Percentiles rank a stretch among this genome's conserved stretches.
phyloP scores from a whole-genome alignment of 148 eudicot species.

The Talinum fruticosum region DNA sequence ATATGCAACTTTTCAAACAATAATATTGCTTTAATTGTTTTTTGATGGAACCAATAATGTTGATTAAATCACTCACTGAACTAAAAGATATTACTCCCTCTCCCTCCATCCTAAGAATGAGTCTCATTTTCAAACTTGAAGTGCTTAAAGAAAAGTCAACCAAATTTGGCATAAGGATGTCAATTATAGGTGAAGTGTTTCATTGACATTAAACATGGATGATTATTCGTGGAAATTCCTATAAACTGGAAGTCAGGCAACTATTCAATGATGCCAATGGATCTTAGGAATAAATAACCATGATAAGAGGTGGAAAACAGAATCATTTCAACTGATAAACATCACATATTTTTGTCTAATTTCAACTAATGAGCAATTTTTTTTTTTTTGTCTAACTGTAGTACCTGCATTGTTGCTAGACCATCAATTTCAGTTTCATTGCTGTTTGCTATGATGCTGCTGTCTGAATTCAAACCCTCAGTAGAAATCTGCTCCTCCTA shows the following conservation, averaged over 20 bases:
- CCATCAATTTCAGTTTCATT: slow-evolving; percentile 32
- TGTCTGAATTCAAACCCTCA: slow-evolving; percentile 35
- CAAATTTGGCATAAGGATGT: not conserved
- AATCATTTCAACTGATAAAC: not conserved
- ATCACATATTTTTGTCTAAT: no score
- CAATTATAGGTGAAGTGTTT: not conserved
- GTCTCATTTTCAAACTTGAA: not conserved
- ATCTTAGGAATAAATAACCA: no score
- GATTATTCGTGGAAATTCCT: not conserved
- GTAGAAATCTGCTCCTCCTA: slow-evolving; percentile 39
- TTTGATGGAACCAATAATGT: no score
- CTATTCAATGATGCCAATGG: not conserved
- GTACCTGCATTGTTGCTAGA: slow-evolving; percentile 53
- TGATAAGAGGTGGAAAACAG: not conserved
- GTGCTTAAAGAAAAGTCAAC: not conserved
- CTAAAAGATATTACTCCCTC: not conserved
- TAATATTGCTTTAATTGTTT: not conserved
- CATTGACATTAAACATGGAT: not conserved
- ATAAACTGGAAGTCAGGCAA: not conserved
- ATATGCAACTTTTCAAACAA: not conserved
- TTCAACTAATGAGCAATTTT: not conserved
- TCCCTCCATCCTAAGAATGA: not conserved
- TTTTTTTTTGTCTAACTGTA: not conserved
- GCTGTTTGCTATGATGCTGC: slow-evolving; percentile 22
- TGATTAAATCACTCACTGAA: not conserved